These are phyloP conservation scores for Pythium periplocum DNA, from an alignment of 352 stramenopile species.

Conservation along the genomic window DNA sequence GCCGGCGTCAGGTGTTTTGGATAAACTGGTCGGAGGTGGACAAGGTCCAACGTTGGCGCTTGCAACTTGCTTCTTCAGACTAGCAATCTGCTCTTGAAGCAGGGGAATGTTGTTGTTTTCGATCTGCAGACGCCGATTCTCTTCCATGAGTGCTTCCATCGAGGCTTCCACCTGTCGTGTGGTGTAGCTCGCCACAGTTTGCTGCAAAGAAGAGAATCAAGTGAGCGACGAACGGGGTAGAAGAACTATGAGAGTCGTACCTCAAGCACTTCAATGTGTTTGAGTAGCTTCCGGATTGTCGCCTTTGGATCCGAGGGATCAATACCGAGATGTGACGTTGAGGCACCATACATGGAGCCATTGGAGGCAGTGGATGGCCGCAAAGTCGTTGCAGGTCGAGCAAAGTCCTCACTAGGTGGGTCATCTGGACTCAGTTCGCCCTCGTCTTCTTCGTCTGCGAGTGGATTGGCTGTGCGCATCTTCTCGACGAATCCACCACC, in stretches of 20 bases:
- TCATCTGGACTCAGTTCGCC: background rate
- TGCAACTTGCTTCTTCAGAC: conserved; percentile 46
- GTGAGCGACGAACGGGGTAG: no score
- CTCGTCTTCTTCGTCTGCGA: conserved; percentile 4
- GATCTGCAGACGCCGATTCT: conserved; percentile 60
- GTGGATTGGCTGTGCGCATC: conserved; percentile 49
- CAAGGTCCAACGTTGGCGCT: conserved; percentile 1
- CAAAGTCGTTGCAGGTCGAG: background rate
- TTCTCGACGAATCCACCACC: conserved; percentile 40
- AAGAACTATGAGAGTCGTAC: conserved; percentile 19
- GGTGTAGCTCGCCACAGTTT: conserved; percentile 55
- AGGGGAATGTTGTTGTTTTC: conserved; percentile 87
- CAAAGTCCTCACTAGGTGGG: background rate
- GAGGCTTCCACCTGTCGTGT: conserved; percentile 42
- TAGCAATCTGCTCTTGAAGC: conserved; percentile 58
- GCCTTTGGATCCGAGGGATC: conserved; percentile 78
- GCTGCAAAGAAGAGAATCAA: conserved; percentile 18
- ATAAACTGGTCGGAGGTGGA: conserved; percentile 8
- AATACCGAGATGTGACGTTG: conserved; percentile 44
- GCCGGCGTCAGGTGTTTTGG: background rate
- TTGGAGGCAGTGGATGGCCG: conserved; percentile 13
- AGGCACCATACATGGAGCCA: background rate
- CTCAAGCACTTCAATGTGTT: conserved; percentile 78
- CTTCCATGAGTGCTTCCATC: conserved; percentile 43
- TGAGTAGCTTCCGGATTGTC: conserved; percentile 77